A percentile compares a stretch with the other conserved stretches of the same genome.
Evolutionary conservation across 2,329 filamentous ascomycete genomes (phyloP).

Genomic region (Lasiodiplodia sp.): DNA sequence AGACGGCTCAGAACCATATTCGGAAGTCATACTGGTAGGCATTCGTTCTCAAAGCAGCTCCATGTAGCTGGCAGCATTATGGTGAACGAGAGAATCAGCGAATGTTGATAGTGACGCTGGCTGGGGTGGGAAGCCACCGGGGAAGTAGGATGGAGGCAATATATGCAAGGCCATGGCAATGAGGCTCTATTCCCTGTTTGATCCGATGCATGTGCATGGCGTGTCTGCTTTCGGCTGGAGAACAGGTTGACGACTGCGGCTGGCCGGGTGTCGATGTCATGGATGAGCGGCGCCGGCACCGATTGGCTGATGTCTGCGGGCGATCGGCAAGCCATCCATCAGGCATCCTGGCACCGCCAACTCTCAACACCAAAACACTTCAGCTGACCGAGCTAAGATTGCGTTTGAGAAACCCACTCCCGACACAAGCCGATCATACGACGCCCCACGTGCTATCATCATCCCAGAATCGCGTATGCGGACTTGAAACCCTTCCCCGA

Average conservation of each 20-base stretch:
- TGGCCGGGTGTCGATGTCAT: slow-evolving; percentile 13
- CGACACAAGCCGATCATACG: neutral
- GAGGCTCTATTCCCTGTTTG: slow-evolving; percentile 18
- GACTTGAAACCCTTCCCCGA: neutral
- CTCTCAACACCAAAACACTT: slow-evolving; percentile 9
- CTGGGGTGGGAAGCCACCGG: neutral
- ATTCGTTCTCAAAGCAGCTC: neutral
- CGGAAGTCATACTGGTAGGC: neutral
- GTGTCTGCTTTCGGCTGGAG: slow-evolving; percentile 11
- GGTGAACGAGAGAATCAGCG: neutral
- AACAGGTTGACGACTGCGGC: neutral
- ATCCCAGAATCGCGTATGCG: neutral
- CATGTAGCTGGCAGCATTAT: neutral
- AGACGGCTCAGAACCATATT: neutral
- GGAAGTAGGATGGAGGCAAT: neutral
- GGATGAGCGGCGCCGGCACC: neutral
- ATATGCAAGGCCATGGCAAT: neutral
- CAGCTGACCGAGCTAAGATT: neutral
- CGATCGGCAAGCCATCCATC: neutral
- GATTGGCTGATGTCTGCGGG: neutral
- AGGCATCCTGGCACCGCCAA: neutral
- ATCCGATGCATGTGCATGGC: neutral
- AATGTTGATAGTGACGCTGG: neutral
- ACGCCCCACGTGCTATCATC: neutral
- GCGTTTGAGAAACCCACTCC: neutral